phyloP scores from a whole-genome alignment of 2,329 filamentous ascomycete species.

The Scopulariopsis brevicaulis region DNA sequence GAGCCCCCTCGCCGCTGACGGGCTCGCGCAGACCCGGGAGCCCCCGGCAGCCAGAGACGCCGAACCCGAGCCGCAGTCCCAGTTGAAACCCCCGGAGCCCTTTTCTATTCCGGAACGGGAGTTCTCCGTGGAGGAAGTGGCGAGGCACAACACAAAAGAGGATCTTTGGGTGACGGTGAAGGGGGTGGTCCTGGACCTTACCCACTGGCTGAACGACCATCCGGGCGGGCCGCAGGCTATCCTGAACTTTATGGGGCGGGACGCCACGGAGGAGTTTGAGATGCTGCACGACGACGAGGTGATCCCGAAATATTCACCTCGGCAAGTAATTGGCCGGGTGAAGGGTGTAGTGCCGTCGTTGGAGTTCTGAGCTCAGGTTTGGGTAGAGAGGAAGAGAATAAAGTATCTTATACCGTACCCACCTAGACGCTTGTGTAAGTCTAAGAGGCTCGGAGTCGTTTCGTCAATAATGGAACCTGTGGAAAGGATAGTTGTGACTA shows the following conservation, averaged over 20 bases:
- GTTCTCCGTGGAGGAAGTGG: conserved; percentile 85
- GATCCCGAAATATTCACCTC: conserved; percentile 92
- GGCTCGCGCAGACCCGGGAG: conserved; percentile 9
- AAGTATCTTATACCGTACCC: no score
- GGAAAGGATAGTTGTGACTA: no score
- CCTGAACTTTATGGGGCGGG: conserved; percentile 96
- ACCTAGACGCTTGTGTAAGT: no score
- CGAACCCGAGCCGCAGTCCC: conserved; percentile 21
- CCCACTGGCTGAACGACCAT: conserved; percentile 96
- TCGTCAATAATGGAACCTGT: no score
- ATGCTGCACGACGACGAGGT: conserved; percentile 98
- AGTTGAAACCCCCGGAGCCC: conserved; percentile 52
- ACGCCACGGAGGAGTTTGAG: conserved; percentile 94
- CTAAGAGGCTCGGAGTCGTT: no score
- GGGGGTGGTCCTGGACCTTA: conserved; percentile 89
- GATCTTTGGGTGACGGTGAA: conserved; percentile 98
- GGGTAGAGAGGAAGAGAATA: no score
- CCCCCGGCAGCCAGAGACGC: conserved; percentile 21
- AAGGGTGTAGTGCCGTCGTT: conserved; percentile 78
- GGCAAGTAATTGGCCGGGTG: conserved; percentile 88
- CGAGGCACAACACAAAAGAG: conserved; percentile 98
- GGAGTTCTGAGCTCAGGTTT: conserved; percentile 37
- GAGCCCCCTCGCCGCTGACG: conserved; percentile 12
- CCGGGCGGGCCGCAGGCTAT: conserved; percentile 93
- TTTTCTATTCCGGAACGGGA: conserved; percentile 90